phyloP scores from a whole-genome alignment of 2,329 filamentous ascomycete genomes.

The Neopestalotiopsis clavispora region DNA sequence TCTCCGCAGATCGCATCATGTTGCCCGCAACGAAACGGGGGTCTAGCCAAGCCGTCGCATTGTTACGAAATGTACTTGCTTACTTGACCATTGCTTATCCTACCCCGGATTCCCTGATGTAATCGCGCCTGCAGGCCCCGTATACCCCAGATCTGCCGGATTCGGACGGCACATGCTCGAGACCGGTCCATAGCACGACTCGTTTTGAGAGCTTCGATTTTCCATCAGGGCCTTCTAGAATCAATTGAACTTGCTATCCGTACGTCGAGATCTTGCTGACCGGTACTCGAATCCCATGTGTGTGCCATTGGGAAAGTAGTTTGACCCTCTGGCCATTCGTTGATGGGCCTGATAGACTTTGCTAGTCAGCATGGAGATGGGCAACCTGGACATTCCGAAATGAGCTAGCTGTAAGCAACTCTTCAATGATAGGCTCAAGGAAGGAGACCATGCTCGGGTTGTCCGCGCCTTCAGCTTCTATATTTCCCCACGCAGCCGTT shows the following conservation, averaged over 20 bases:
- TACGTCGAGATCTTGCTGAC: neutral
- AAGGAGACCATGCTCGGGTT: neutral
- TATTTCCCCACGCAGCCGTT: neutral
- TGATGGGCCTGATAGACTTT: neutral
- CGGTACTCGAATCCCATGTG: neutral
- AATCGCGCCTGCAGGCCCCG: neutral
- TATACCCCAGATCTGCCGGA: neutral
- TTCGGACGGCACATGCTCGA: neutral
- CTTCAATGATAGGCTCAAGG: neutral
- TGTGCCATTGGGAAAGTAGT: neutral
- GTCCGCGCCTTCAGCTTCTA: neutral
- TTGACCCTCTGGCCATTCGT: neutral
- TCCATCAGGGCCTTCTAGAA: neutral
- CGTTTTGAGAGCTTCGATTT: neutral
- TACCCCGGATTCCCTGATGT: neutral
- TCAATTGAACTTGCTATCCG: neutral
- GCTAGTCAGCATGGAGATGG: neutral
- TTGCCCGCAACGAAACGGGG: neutral
- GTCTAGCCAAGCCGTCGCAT: neutral
- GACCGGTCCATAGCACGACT: neutral
- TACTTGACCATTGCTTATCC: neutral
- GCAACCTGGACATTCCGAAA: neutral
- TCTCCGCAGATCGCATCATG: constrained; percentile 1
- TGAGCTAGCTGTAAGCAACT: neutral
- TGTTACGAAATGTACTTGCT: neutral